Evolutionary conservation across 176 grass and related monocot species (phyloP).

Genomic region (Avena eriantha): DNA sequence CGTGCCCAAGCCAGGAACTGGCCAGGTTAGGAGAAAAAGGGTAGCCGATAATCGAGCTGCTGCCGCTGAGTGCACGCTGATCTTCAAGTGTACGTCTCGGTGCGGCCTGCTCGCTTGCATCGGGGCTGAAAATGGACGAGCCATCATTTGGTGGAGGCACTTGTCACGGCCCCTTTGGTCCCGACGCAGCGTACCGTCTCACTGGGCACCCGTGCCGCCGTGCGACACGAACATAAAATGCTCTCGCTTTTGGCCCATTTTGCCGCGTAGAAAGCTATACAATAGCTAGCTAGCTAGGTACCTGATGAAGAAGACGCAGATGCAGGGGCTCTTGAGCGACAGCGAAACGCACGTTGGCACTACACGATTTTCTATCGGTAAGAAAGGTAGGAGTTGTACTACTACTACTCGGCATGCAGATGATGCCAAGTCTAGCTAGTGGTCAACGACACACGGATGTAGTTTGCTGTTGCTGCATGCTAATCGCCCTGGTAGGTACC

Average conservation of each 20-base stretch:
- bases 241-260: conserved; percentile 31
- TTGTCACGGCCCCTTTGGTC: conserved; percentile 14
- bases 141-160: conserved; percentile 33
- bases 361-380: not conserved
- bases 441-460: conserved; percentile 38
- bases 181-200: not conserved
- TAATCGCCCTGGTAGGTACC: not conserved
- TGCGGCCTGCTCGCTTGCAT: not conserved
- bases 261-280: conserved; percentile 19
- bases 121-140: not conserved
- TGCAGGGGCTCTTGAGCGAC: conserved; percentile 24
- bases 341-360: conserved; percentile 39
- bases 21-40: conserved; percentile 31
- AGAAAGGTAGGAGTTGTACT: not conserved
- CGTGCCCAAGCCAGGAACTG: not conserved
- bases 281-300: not conserved
- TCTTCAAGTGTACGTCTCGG: not conserved
- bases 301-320: conserved; percentile 28
- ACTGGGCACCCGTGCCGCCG: conserved; percentile 20
- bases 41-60: not conserved
- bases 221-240: conserved; percentile 33
- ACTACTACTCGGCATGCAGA: not conserved
- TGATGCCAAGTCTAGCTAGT: conserved; percentile 9
- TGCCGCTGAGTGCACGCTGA: conserved; percentile 39
- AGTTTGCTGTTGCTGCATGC: not conserved